Percentiles rank a stretch among this genome's conserved stretches.
These are phyloP conservation scores for Paradendryphiella salina DNA, from an alignment of 2,329 filamentous ascomycete species.

Conservation along the genomic window DNA sequence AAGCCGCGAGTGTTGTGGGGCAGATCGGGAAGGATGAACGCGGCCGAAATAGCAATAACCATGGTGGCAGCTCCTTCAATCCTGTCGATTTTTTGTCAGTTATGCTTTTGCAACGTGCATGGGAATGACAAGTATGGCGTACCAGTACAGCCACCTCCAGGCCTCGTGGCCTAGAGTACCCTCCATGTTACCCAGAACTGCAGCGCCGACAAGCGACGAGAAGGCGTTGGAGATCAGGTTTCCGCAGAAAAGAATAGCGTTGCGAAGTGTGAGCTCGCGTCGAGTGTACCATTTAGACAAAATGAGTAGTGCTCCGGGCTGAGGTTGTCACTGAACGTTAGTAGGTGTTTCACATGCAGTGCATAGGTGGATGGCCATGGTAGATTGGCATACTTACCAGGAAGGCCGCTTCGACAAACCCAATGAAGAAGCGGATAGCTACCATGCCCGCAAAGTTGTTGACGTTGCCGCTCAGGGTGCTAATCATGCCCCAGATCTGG, in stretches of 20 bases:
- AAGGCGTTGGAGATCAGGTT: slow-evolving; percentile 52
- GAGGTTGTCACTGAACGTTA: not conserved
- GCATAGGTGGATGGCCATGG: not conserved
- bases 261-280: slow-evolving; percentile 49
- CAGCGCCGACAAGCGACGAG: slow-evolving; percentile 51
- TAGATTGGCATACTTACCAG: slow-evolving; percentile 33
- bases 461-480: slow-evolving; percentile 39
- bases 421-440: slow-evolving; percentile 44
- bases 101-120: no score
- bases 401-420: slow-evolving; percentile 53
- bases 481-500: slow-evolving; percentile 47
- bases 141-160: slow-evolving; percentile 47
- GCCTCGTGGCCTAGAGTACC: slow-evolving; percentile 42
- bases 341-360: not conserved
- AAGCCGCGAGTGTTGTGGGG: slow-evolving; percentile 52
- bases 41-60: slow-evolving; percentile 36
- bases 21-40: slow-evolving; percentile 41
- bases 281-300: slow-evolving; percentile 70
- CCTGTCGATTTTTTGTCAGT: not conserved
- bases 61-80: slow-evolving; percentile 48
- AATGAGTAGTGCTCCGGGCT: slow-evolving; percentile 64
- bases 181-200: slow-evolving; percentile 47
- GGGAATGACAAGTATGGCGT: not conserved
- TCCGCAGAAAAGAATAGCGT: slow-evolving; percentile 49
- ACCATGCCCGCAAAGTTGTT: slow-evolving; percentile 46